Evolutionary conservation across 176 grass and related monocot genomes (phyloP), one percentile per base, ranked within the genome.

Genomic region (Oryza meyeriana): DNA sequence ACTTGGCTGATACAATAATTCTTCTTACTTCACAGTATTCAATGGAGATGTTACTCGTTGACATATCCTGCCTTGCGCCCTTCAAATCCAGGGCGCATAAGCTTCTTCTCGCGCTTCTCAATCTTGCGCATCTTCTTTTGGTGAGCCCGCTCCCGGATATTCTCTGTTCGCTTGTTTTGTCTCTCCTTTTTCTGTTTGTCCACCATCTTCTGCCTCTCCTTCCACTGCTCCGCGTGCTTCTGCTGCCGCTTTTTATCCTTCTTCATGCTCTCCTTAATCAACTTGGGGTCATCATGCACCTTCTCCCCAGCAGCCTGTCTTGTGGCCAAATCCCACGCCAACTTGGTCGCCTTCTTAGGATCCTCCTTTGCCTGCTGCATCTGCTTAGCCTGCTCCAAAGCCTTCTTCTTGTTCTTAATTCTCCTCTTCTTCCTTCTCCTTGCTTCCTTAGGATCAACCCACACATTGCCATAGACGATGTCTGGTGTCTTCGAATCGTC

Each of bases 31-130:
- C 27, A 76, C 29, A 71, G 72, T 20, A 74, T 48, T 68, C 66
- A 42, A 58, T 32, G 38, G 5, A 38, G 22, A 22, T 16, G 11
- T 88, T 74, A 97, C 69, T 87, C 68, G 1, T 98, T 95, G 45
- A 98, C 86, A 65, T 98, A 93, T 40, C 92, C 93, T 64, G 93
- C 86, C 88, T 95, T 98, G 58, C 87, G 76, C 13, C 92, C 92
- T 75, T 98, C 96, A 84, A 95, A 98, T 5, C 96, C 93, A 7
- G 95, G 92, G 24, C 90, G 82, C 90, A 93, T 93, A 47, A 93
- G 90, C 69, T 98, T 98, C 83, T 95, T 95, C 89, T 98, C 93
- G 0, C 96, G 90, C 91, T 98, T 95, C 72, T 98, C 96, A 29
- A 98, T 93, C 65, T 87, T 88, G 67, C 87, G 79, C 76, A 88